These are phyloP conservation scores for Zasmidium angulare DNA, from an alignment of 2,329 filamentous ascomycete species.

Conservation along the genomic window DNA sequence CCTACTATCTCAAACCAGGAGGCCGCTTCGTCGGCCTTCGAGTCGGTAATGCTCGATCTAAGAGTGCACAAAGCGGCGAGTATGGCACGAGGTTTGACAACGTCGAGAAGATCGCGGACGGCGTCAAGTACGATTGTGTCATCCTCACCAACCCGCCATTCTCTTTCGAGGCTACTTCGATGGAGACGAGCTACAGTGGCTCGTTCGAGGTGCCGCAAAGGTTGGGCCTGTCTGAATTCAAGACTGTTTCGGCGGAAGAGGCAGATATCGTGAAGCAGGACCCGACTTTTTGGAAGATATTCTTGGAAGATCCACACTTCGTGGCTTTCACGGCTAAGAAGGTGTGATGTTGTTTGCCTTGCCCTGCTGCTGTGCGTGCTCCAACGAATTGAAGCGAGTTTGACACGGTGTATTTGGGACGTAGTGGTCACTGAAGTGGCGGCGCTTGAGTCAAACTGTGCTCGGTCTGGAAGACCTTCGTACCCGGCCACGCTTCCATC, in stretches of 20 bases:
- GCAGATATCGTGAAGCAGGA: conserved; percentile 13
- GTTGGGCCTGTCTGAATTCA: conserved; percentile 10
- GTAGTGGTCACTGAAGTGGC: too few relatives aligned
- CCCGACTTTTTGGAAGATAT: conserved; percentile 14
- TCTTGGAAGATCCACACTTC: conserved; percentile 15
- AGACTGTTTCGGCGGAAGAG: conserved; percentile 6
- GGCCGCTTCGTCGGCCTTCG: conserved; percentile 15
- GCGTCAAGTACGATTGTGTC: conserved; percentile 13
- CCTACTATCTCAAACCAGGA: conserved; percentile 16
- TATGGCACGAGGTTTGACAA: conserved; percentile 16
- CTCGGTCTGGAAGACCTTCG: too few relatives aligned
- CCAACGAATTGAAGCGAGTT: too few relatives aligned
- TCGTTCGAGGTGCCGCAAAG: conserved; percentile 12
- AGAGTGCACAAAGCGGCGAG: conserved; percentile 8
- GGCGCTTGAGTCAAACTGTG: too few relatives aligned
- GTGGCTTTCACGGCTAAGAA: conserved; percentile 15
- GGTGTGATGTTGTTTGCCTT: neutral
- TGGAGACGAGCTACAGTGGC: conserved; percentile 10
- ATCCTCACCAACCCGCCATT: conserved; percentile 13
- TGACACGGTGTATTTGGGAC: too few relatives aligned
- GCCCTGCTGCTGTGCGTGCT: too few relatives aligned
- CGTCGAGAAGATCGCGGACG: conserved; percentile 10
- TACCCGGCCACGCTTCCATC: too few relatives aligned
- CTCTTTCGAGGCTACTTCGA: conserved; percentile 12
- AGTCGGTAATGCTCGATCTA: conserved; percentile 5